These are phyloP conservation scores for Eremomyces bilateralis DNA, from an alignment of 495 filamentous ascomycete species.

Conservation along the genomic window DNA sequence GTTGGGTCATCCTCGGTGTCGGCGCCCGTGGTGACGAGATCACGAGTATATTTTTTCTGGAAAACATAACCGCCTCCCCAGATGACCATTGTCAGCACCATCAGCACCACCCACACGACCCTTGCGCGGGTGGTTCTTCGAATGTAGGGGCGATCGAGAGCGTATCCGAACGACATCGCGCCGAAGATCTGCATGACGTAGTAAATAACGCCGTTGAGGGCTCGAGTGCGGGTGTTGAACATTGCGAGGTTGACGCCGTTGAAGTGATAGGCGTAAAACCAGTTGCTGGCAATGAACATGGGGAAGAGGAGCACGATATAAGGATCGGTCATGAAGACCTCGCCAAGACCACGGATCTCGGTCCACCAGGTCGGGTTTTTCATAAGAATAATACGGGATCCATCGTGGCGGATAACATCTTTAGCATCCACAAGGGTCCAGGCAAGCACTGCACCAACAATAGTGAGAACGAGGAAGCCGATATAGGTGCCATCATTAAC, in stretches of 20 bases:
- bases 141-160: conserved; percentile 41
- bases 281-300: conserved; percentile 24
- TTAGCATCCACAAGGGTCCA: conserved; percentile 56
- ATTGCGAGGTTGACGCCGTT: conserved; percentile 40
- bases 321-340: conserved; percentile 47
- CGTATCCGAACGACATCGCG: conserved; percentile 54
- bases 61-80: conserved; percentile 82
- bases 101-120: conserved; percentile 38
- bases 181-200: conserved; percentile 77
- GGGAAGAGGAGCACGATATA: conserved; percentile 67
- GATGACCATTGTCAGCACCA: conserved; percentile 54
- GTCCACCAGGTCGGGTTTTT: conserved; percentile 53
- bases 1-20: conserved; percentile 9
- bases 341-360: conserved; percentile 56
- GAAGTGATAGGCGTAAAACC: conserved; percentile 30
- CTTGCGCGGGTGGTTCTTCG: conserved; percentile 58
- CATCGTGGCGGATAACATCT: conserved; percentile 57
- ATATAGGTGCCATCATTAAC: conserved; percentile 77
- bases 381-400: conserved; percentile 65
- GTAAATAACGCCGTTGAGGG: conserved; percentile 71
- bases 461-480: conserved; percentile 76
- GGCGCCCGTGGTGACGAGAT: conserved; percentile 13
- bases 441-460: conserved; percentile 48
- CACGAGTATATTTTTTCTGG: conserved; percentile 40
- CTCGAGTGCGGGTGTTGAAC: conserved; percentile 63